Percentiles rank a stretch among this genome's conserved stretches.
Conservation (phyloP, 768 basidiomycete genomes). For the Calocybe indica region DNA sequence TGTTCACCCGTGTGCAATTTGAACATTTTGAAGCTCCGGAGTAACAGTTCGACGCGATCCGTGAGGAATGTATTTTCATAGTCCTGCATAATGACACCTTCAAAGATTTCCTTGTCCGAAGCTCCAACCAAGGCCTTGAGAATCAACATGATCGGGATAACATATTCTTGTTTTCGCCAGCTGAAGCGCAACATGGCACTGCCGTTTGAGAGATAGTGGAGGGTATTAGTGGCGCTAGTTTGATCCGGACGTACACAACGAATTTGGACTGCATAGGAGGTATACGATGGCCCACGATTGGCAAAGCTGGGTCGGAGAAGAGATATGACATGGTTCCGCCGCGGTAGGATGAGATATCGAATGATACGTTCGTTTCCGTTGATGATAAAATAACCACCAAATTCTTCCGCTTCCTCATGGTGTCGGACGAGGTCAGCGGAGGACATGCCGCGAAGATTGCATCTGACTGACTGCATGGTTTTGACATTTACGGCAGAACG, state of each 20-base stretch:
- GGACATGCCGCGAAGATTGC: conserved; percentile 83
- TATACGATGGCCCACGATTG: conserved; percentile 93
- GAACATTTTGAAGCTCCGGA: conserved; percentile 95
- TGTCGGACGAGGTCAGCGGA: conserved; percentile 82
- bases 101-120: conserved; percentile 94
- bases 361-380: conserved; percentile 99
- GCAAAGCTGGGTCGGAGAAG: conserved; percentile 87
- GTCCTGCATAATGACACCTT: conserved; percentile 94
- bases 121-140: conserved; percentile 89
- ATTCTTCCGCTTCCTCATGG: conserved; percentile 97
- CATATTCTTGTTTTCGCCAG: conserved; percentile 98
- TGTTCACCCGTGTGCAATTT: conserved; percentile 82
- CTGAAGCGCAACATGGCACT: conserved; percentile 95
- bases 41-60: conserved; percentile 89
- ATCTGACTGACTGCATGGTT: conserved; percentile 69
- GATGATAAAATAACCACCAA: conserved; percentile 97
- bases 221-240: conserved; percentile 86
- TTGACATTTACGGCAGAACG: not conserved
- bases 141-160: conserved; percentile 94
- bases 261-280: conserved; percentile 90
- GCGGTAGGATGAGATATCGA: conserved; percentile 93
- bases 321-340: conserved; percentile 92
- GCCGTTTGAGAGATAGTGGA: conserved; percentile 97
- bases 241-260: conserved; percentile 93
- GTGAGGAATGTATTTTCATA: conserved; percentile 96